Conservation (phyloP, 176 grass and related monocot genomes). For the Dactylis glomerata region DNA sequence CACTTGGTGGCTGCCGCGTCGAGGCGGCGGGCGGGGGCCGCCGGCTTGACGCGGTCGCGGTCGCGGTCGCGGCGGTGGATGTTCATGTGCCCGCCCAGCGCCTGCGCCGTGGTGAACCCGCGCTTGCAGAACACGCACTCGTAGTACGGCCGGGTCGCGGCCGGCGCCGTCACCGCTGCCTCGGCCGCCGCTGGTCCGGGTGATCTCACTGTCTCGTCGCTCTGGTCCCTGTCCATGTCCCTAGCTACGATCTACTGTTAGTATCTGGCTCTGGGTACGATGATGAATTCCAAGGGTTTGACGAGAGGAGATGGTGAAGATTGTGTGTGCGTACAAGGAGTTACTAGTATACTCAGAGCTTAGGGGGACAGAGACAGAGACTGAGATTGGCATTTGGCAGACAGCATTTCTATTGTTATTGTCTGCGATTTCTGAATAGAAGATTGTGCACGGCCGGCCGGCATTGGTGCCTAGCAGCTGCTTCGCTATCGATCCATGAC, state of each 20-base stretch:
- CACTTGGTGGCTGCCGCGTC: background rate
- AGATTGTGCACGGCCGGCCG: slow-evolving; percentile 19
- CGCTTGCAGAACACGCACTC: slow-evolving; percentile 72
- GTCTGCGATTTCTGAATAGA: background rate
- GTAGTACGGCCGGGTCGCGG: slow-evolving; percentile 39
- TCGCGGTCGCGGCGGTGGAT: slow-evolving; percentile 58
- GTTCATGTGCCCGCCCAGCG: slow-evolving; percentile 75
- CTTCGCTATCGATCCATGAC: slow-evolving; percentile 4
- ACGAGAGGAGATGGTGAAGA: background rate
- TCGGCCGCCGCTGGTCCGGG: background rate
- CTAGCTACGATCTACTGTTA: background rate
- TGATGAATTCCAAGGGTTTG: background rate
- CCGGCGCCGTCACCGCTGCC: background rate
- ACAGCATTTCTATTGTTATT: background rate
- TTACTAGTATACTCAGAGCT: background rate
- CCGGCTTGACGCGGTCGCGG: slow-evolving; percentile 40
- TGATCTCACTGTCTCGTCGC: slow-evolving; percentile 29
- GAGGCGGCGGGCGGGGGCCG: background rate
- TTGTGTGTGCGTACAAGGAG: background rate
- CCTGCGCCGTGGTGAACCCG: slow-evolving; percentile 71
- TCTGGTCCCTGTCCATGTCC: slow-evolving; percentile 16
- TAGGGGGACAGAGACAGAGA: background rate
- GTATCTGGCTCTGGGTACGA: background rate
- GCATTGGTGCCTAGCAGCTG: slow-evolving; percentile 26
- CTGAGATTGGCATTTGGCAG: background rate